phyloP scores from a whole-genome alignment of 1,139 yeast genomes.

The Sugiyamaella xylanicola region DNA sequence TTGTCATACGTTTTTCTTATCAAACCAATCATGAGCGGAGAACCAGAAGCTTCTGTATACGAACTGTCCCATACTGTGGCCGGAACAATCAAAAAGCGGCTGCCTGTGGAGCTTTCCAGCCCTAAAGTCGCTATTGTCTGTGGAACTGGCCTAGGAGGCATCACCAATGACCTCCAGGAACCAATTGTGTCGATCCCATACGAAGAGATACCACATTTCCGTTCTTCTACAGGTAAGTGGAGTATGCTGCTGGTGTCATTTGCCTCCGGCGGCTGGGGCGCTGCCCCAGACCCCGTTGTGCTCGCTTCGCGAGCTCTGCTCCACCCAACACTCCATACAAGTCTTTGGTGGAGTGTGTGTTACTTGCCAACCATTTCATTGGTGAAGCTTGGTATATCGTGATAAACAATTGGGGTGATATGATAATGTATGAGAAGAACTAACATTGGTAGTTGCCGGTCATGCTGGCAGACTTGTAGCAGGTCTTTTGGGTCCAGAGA shows the following conservation, averaged over 20 bases:
- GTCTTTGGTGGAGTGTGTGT: too few species aligned
- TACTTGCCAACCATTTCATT: too few species aligned
- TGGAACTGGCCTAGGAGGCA: constrained; percentile 93
- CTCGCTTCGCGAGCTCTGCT: too few species aligned
- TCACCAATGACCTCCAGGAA: constrained; percentile 56
- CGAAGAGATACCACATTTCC: constrained; percentile 75
- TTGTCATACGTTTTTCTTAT: too few species aligned
- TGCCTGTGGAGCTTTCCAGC: constrained; percentile 35
- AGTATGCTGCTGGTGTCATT: not conserved
- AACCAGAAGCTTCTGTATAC: constrained; percentile 17
- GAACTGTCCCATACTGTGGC: constrained; percentile 35
- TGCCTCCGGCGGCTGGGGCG: not conserved
- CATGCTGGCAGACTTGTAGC: constrained; percentile 83
- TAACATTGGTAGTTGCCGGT: constrained; percentile 59
- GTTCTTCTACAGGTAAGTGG: constrained; percentile 59
- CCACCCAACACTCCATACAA: too few species aligned
- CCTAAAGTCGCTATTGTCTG: constrained; percentile 74
- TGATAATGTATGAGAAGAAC: too few species aligned
- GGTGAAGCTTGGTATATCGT: too few species aligned
- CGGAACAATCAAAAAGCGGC: constrained; percentile 29
- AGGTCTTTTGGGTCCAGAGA: constrained; percentile 69
- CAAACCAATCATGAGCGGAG: constrained; percentile 9
- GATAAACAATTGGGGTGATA: too few species aligned
- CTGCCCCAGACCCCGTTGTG: not conserved
- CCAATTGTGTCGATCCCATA: constrained; percentile 60